Percentiles rank a stretch among this genome's conserved stretches.
Evolutionary conservation across 2,329 filamentous ascomycete genomes (phyloP).

Genomic region (Phaeophleospora eucalypticola): DNA sequence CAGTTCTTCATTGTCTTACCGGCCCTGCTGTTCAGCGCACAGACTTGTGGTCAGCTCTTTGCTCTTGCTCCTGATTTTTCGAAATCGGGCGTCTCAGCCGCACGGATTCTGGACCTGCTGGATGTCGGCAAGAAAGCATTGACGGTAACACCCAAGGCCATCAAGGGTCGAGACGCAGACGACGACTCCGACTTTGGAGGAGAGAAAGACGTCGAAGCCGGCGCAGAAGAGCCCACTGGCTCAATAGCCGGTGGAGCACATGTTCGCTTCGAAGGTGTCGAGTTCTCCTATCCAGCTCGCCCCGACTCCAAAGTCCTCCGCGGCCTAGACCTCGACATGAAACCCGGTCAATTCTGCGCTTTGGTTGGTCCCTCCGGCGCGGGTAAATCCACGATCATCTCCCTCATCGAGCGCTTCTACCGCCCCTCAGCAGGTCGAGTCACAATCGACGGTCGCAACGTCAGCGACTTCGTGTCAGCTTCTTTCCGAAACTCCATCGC

Average conservation of each 20-base stretch:
- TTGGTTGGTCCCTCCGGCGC: conserved; percentile 41
- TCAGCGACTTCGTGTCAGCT: conserved; percentile 34
- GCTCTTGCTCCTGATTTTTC: conserved; percentile 71
- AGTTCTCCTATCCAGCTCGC: conserved; percentile 63
- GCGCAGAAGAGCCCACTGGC: conserved; percentile 1
- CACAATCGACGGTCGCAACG: conserved; percentile 45
- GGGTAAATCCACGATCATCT: conserved; percentile 40
- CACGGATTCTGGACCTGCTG: conserved; percentile 49
- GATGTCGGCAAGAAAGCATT: conserved; percentile 29
- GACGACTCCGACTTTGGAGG: conserved; percentile 1
- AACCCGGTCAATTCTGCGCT: conserved; percentile 38
- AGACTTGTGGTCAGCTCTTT: conserved; percentile 71
- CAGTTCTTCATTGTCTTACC: conserved; percentile 70
- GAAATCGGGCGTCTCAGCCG: conserved; percentile 59
- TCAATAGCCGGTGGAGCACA: conserved; percentile 8
- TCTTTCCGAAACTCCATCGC: conserved; percentile 42
- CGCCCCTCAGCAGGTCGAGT: conserved; percentile 62
- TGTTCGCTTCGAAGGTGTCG: conserved; percentile 56
- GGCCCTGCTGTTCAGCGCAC: conserved; percentile 67
- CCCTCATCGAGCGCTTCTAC: conserved; percentile 50
- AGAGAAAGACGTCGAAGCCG: conserved; percentile 12
- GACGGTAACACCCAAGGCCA: conserved; percentile 8
- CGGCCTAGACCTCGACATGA: conserved; percentile 27
- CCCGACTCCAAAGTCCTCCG: conserved; percentile 56
- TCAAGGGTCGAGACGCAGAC: conserved; percentile 3